Evolutionary conservation across 2,329 filamentous ascomycete genomes (phyloP).

Genomic region (Grosmannia serpens): DNA sequence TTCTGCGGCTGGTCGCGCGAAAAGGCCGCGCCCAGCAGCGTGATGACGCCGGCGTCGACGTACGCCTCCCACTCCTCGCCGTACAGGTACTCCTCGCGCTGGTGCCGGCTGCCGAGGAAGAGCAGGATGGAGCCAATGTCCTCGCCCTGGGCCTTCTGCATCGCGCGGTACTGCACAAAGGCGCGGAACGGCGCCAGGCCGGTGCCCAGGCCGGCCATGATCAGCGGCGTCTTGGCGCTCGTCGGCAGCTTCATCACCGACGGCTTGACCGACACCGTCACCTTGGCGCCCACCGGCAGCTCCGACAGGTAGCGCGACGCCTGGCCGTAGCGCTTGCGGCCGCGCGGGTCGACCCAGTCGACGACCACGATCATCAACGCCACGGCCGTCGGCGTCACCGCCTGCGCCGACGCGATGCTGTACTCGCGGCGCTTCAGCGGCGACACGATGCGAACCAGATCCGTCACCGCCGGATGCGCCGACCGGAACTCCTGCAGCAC

Average conservation of each 20-base stretch:
- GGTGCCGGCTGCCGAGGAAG: conserved; percentile 94
- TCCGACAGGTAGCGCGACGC: conserved; percentile 80
- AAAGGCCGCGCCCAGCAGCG: conserved; percentile 85
- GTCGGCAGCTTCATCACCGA: conserved; percentile 98
- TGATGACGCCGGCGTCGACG: conserved; percentile 88
- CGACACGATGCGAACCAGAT: conserved; percentile 75
- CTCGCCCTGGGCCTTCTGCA: conserved; percentile 96
- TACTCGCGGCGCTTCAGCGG: conserved; percentile 97
- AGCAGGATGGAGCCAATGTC: conserved; percentile 86
- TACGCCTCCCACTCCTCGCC: conserved; percentile 99
- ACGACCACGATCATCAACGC: conserved; percentile 95
- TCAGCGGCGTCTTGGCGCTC: conserved; percentile 79
- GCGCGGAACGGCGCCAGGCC: conserved; percentile 98
- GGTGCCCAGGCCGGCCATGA: conserved; percentile 98
- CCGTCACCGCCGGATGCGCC: conserved; percentile 77
- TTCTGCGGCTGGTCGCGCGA: conserved; percentile 94
- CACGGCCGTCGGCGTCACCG: conserved; percentile 81
- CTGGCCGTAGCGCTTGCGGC: conserved; percentile 83
- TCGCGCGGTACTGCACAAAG: conserved; percentile 94
- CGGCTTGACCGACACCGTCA: conserved; percentile 92
- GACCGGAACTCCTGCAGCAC: conserved; percentile 82
- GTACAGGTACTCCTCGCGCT: conserved; percentile 97
- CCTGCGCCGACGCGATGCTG: conserved; percentile 96
- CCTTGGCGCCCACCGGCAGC: conserved; percentile 61
- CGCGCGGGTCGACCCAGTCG: conserved; percentile 81